These are phyloP conservation scores for Sutorius eximius DNA, from an alignment of 1,284 basidiomycete genomes.

Conservation along the genomic window DNA sequence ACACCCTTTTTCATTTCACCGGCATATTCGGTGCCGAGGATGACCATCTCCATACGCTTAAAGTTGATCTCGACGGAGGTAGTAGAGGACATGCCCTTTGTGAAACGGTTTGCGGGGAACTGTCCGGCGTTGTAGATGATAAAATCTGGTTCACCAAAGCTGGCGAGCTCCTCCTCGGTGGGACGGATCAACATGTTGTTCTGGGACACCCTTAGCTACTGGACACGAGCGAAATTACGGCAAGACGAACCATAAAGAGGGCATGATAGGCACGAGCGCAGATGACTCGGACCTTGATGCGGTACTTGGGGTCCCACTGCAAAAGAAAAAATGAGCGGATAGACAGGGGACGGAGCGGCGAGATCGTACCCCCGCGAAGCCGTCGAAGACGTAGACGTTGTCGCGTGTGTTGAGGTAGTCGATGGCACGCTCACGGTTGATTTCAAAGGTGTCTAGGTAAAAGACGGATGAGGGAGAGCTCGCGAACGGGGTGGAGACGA, in stretches of 20 bases:
- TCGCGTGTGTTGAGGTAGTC: conserved; percentile 99
- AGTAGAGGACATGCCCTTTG: conserved; percentile 98
- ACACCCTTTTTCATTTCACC: conserved; percentile 99
- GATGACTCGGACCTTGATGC: conserved; percentile 99
- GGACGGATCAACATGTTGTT: conserved; percentile 99
- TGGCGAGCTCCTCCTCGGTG: conserved; percentile 89
- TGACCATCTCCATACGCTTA: conserved; percentile 99
- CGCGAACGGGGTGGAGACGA: conserved; percentile 18
- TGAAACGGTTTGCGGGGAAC: conserved; percentile 99
- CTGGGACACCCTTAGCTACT: conserved; percentile 41
- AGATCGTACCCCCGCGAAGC: conserved; percentile 80
- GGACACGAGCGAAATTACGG: conserved; percentile 1
- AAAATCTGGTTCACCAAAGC: conserved; percentile 98
- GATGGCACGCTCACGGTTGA: conserved; percentile 99
- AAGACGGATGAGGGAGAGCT: conserved; percentile 1
- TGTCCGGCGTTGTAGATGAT: conserved; percentile 99
- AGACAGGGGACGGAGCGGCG: conserved; percentile 4
- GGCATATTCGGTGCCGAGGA: conserved; percentile 98
- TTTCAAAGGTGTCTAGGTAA: conserved; percentile 91
- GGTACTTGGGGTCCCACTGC: conserved; percentile 97
- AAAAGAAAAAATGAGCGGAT: conserved; percentile 7
- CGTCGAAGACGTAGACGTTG: conserved; percentile 99
- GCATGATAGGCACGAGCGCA: conserved; percentile 99
- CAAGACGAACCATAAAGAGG: conserved; percentile 88
- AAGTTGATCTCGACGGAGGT: conserved; percentile 99